Percentiles rank a stretch among this genome's conserved stretches.
phyloP scores from a whole-genome alignment of 148 eudicot species.

The Silene latifolia region DNA sequence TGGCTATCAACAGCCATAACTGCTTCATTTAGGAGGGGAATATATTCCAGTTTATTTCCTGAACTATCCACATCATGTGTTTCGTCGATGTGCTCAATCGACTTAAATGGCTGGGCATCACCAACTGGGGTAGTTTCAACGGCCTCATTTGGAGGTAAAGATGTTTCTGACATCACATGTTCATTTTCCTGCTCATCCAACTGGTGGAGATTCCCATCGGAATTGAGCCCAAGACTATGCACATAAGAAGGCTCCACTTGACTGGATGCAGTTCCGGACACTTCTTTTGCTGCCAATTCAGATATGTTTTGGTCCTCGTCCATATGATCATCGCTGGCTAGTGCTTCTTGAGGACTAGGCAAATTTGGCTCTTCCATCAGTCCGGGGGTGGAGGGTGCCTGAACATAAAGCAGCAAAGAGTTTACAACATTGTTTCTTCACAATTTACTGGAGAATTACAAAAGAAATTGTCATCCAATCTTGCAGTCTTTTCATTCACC shows the following conservation, averaged over 20 bases:
- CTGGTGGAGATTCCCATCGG: slow-evolving; percentile 28
- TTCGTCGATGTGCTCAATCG: slow-evolving; percentile 25
- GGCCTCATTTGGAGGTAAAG: slow-evolving; percentile 20
- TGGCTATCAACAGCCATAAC: slow-evolving; percentile 21
- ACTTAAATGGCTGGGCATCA: slow-evolving; percentile 15
- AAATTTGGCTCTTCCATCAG: slow-evolving; percentile 74
- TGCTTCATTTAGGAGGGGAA: slow-evolving; percentile 23
- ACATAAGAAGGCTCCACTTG: slow-evolving; percentile 21
- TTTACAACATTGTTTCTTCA: neutral
- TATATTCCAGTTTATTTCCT: slow-evolving; percentile 25
- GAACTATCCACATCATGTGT: slow-evolving; percentile 21
- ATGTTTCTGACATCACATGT: slow-evolving; percentile 21
- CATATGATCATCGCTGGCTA: slow-evolving; percentile 63
- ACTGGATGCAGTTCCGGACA: slow-evolving; percentile 32
- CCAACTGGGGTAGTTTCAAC: slow-evolving; percentile 19
- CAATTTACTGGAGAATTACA: neutral
- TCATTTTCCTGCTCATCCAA: slow-evolving; percentile 28
- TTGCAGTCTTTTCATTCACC: slow-evolving; percentile 6
- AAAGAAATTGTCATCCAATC: neutral
- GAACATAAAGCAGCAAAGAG: slow-evolving; percentile 37
- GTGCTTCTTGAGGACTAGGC: slow-evolving; percentile 53
- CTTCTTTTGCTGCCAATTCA: slow-evolving; percentile 39
- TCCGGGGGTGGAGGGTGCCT: slow-evolving; percentile 91
- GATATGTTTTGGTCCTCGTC: slow-evolving; percentile 54
- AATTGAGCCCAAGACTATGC: slow-evolving; percentile 22